Conservation (phyloP, 331 rosid species). For the Malus hybrid region DNA sequence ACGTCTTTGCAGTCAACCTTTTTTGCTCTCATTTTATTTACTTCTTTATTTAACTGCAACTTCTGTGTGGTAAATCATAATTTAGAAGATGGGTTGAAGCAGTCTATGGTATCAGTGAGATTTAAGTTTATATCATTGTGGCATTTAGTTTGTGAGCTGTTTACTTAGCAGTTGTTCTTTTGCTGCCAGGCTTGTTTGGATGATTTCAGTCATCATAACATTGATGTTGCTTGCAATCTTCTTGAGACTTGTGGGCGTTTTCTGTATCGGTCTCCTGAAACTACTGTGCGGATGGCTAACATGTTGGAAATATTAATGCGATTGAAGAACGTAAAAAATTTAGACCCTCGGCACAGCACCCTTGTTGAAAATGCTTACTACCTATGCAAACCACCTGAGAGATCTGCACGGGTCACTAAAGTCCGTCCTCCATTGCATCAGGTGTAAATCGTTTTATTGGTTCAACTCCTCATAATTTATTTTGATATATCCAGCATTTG, state of each 20-base stretch:
- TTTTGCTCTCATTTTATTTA: neutral
- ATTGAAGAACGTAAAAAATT: conserved; percentile 90
- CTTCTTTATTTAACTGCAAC: neutral
- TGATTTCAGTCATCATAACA: conserved; percentile 97
- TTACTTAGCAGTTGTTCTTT: neutral
- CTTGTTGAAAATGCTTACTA: conserved; percentile 98
- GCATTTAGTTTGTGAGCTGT: conserved; percentile 1
- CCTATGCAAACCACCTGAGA: conserved; percentile 97
- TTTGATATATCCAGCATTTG: neutral
- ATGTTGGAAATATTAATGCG: conserved; percentile 99
- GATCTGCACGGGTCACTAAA: conserved; percentile 92
- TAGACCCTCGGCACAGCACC: conserved; percentile 98
- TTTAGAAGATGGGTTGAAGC: neutral
- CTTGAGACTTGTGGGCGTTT: conserved; percentile 98
- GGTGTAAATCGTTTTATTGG: conserved; percentile 33
- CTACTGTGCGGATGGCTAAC: conserved; percentile 86
- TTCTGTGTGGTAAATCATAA: neutral
- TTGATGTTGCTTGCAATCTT: conserved; percentile 98
- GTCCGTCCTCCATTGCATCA: conserved; percentile 98
- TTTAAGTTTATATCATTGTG: conserved; percentile 1
- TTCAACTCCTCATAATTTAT: neutral
- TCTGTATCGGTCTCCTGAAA: conserved; percentile 96
- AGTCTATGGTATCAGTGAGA: neutral
- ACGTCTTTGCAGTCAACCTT: neutral
- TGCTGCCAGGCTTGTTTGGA: conserved; percentile 91